These are phyloP conservation scores for Nakazawaea holstii DNA, from an alignment of 805 yeast genomes.

Conservation along the genomic window DNA sequence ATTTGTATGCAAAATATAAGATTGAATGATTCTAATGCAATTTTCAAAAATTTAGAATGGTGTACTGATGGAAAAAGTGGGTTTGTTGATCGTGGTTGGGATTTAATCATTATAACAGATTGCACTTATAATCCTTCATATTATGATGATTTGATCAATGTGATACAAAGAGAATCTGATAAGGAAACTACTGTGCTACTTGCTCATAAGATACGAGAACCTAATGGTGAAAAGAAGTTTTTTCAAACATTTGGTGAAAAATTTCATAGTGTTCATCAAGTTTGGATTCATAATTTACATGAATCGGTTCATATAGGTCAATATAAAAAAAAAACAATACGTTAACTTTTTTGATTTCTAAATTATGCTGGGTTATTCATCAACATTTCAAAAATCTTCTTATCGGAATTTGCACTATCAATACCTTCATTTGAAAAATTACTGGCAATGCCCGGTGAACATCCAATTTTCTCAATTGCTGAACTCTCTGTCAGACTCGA, in stretches of 20 bases:
- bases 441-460: background rate
- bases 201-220: slow-evolving; percentile 22
- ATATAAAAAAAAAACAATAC: background rate
- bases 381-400: background rate
- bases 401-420: background rate
- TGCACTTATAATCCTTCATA: slow-evolving; percentile 37
- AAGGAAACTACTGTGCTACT: slow-evolving; percentile 18
- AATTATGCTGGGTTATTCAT: slow-evolving; percentile 4
- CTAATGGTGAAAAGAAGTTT: slow-evolving; percentile 2
- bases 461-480: background rate
- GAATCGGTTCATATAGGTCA: slow-evolving; percentile 8
- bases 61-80: slow-evolving; percentile 17
- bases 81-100: slow-evolving; percentile 25
- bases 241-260: slow-evolving; percentile 1
- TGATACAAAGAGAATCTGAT: slow-evolving; percentile 15
- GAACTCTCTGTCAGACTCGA: background rate
- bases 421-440: too few species aligned
- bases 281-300: slow-evolving; percentile 7
- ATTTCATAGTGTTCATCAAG: background rate
- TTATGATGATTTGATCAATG: slow-evolving; percentile 28
- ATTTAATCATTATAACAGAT: slow-evolving; percentile 33
- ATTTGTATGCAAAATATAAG: slow-evolving; percentile 27
- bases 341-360: too few species aligned
- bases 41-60: slow-evolving; percentile 32
- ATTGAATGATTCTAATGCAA: slow-evolving; percentile 16